Conservation (phyloP, 2,329 filamentous ascomycete species). For the Neodidymelliopsis sp. region DNA sequence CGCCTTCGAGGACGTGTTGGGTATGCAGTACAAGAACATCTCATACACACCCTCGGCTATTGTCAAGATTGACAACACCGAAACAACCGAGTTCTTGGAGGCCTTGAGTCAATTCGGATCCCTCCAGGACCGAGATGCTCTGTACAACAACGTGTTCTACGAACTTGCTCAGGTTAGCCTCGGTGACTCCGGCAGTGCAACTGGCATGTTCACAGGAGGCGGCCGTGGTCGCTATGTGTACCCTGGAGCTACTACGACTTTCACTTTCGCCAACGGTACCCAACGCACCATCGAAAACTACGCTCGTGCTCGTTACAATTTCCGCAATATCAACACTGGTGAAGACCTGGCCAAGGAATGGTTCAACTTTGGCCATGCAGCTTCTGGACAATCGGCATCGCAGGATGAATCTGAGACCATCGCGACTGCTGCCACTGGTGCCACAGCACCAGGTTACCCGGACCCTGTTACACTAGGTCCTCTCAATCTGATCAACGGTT, state of each 20-base stretch:
- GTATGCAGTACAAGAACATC: constrained; percentile 53
- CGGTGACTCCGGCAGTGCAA: constrained; percentile 49
- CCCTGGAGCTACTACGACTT: constrained; percentile 52
- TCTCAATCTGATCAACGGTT: constrained; percentile 55
- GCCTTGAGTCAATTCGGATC: constrained; percentile 56
- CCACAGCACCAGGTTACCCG: constrained; percentile 53
- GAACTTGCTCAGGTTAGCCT: constrained; percentile 54
- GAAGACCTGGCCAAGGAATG: constrained; percentile 50
- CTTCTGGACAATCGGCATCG: constrained; percentile 2
- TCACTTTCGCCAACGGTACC: constrained; percentile 57
- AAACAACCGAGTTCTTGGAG: constrained; percentile 59
- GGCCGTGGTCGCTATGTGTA: constrained; percentile 55
- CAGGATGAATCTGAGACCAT: constrained; percentile 4
- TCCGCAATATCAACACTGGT: constrained; percentile 51
- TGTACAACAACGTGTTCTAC: constrained; percentile 62
- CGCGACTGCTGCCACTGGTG: constrained; percentile 19
- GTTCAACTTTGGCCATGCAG: constrained; percentile 41
- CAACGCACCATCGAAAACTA: constrained; percentile 52
- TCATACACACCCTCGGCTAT: constrained; percentile 60
- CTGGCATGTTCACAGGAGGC: constrained; percentile 54
- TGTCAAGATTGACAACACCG: constrained; percentile 63
- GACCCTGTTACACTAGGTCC: constrained; percentile 49
- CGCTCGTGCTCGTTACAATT: constrained; percentile 49
- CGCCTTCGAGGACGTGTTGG: constrained; percentile 57
- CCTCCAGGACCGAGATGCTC: constrained; percentile 65